A percentile compares a stretch with the other conserved stretches of the same genome.
Conservation (phyloP, 805 yeast species). For the Candida awuae region DNA sequence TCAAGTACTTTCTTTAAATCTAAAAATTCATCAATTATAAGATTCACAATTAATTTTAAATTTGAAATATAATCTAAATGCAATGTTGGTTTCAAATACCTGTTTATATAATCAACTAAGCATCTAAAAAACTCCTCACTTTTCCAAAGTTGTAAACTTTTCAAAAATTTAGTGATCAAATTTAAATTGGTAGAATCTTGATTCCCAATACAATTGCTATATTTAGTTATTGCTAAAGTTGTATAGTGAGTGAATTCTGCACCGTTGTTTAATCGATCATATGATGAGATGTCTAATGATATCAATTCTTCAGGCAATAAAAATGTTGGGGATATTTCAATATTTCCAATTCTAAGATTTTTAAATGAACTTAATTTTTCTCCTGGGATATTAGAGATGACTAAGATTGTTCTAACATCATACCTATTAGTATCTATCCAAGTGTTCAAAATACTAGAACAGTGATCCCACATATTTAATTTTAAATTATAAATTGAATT, state of each 20-base stretch:
- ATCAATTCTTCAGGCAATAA: conserved; percentile 17
- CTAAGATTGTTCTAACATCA: conserved; percentile 6
- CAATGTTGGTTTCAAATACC: conserved; percentile 25
- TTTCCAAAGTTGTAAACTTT: conserved; percentile 33
- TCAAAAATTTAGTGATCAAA: conserved; percentile 15
- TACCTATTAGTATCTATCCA: conserved; percentile 18
- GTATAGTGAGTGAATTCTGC: conserved; percentile 26
- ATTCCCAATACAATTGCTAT: conserved; percentile 20
- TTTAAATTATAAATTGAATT: conserved; percentile 14
- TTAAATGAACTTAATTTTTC: neutral
- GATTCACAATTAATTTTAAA: conserved; percentile 29
- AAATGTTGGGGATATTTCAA: conserved; percentile 3
- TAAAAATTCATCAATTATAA: conserved; percentile 32
- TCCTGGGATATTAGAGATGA: neutral
- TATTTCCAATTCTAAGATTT: neutral
- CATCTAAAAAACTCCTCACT: conserved; percentile 24
- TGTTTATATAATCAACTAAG: conserved; percentile 20
- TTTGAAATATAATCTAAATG: conserved; percentile 30
- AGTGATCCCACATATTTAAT: conserved; percentile 13
- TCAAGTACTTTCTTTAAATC: conserved; percentile 29
- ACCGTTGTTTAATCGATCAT: conserved; percentile 25
- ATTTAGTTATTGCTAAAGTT: conserved; percentile 21
- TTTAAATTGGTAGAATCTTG: conserved; percentile 11
- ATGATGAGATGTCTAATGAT: conserved; percentile 21
- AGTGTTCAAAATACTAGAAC: conserved; percentile 10